phyloP scores from a whole-genome alignment of 2,329 filamentous ascomycete species.

The Monilinia laxa region DNA sequence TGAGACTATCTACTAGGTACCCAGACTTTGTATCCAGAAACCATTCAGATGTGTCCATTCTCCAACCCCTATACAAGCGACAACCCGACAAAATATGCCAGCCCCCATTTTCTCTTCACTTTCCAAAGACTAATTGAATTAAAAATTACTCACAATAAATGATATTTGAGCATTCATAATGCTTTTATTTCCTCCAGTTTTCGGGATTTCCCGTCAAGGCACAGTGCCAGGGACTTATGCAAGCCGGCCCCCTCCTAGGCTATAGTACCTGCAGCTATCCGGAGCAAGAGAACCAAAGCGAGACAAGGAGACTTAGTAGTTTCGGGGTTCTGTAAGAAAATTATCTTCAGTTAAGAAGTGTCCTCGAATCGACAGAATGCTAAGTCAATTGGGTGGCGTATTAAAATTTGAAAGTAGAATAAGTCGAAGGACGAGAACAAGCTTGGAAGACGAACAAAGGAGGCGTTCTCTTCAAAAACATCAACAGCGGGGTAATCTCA shows the following conservation, averaged over 20 bases:
- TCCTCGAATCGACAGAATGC: not conserved
- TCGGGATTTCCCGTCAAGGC: constrained; percentile 24
- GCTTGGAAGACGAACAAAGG: not conserved
- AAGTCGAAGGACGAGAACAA: not conserved
- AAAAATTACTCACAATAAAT: constrained; percentile 51
- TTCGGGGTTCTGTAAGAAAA: not conserved
- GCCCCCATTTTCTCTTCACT: not conserved
- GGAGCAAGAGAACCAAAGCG: constrained; percentile 23
- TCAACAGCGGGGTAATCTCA: constrained; percentile 20
- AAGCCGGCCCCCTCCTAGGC: constrained; percentile 30
- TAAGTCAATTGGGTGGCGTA: constrained; percentile 5
- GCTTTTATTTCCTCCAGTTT: constrained; percentile 30
- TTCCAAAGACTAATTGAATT: not conserved
- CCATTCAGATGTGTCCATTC: constrained; percentile 10
- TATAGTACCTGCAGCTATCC: constrained; percentile 39
- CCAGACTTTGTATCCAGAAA: constrained; percentile 8
- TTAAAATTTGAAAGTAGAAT: not conserved
- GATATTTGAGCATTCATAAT: constrained; percentile 58
- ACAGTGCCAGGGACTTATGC: constrained; percentile 34
- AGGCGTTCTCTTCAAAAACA: not conserved
- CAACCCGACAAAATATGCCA: constrained; percentile 15
- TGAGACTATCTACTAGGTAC: not conserved
- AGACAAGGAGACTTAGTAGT: constrained; percentile 11
- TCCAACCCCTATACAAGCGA: constrained; percentile 18
- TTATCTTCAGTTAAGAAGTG: not conserved